Evolutionary conservation across 768 basidiomycete species (phyloP), one percentile per base, ranked within the genome.

Genomic region (Flagelloscypha sp.): DNA sequence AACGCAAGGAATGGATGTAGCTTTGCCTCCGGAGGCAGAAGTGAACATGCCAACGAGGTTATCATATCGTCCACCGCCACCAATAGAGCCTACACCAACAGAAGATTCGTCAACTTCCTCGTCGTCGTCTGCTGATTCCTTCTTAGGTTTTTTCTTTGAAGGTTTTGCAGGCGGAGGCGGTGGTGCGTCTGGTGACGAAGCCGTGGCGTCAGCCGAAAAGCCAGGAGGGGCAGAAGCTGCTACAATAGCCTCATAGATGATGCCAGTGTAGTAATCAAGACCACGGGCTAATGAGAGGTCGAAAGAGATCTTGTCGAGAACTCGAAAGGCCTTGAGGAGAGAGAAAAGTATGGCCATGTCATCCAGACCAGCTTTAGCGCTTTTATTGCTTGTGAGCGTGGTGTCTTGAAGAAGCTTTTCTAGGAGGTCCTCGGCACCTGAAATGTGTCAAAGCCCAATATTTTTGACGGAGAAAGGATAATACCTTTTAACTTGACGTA

Each of bases 21-120:
- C 66, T 53, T 76, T 76, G 2, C 76, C 80, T 0, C 86, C 72
- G 0, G 90, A 84, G 0, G 84, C 83, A 1, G 79, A 66, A n/a
- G 75, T 70, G 66, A 99, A 95, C 66, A 90, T 75, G 20, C 86
- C 83, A 1, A 99, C 94, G 16, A 99, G 82, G 36, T 81, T 79
- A 63, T 98, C 95, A 59, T 99, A 99, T 22, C 95, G 73, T 7
- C 95, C 95, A 8, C 95, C 95, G 1, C 87, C 95, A n/a, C 93
- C 95, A 55, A 99, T 94, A 10, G 92, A 95, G n/a, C 95, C 95
- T 3, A 98, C 90, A 13, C 95, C 95, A 24, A 98, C 79, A 46
- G 81, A 74, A 1, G 86, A 84, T 54, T 97, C 94, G 57, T 98
- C 94, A 24, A 90, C 62, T 47, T 93, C 94, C 35, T 88, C 81